Percentiles rank a stretch among this genome's conserved stretches.
phyloP scores from a whole-genome alignment of 1,284 basidiomycete species.

The Cryptococcus sp. region DNA sequence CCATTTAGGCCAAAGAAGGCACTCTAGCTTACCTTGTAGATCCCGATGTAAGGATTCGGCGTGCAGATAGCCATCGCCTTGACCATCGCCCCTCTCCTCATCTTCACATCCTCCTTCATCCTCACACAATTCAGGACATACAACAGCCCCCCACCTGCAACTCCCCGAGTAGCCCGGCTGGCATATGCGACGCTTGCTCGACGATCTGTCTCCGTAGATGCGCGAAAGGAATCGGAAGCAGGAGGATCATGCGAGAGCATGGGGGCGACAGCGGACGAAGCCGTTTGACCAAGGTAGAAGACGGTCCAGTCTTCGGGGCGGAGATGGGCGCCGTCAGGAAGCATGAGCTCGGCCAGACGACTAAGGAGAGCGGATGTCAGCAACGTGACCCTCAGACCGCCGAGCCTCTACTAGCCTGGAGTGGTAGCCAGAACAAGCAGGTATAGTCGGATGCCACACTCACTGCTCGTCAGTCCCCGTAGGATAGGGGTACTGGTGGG shows the following conservation, averaged over 20 bases:
- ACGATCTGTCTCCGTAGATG: constrained; percentile 22
- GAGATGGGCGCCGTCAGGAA: constrained; percentile 94
- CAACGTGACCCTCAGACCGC: neutral
- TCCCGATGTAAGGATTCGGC: constrained; percentile 90
- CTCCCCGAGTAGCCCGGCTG: constrained; percentile 34
- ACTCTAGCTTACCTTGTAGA: constrained; percentile 72
- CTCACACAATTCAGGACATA: constrained; percentile 94
- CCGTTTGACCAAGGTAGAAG: constrained; percentile 93
- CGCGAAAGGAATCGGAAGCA: neutral
- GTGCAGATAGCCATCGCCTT: constrained; percentile 96
- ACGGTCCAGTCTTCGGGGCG: constrained; percentile 96
- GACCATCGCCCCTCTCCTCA: constrained; percentile 88
- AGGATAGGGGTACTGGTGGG: constrained; percentile 89
- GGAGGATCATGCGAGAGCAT: constrained; percentile 57
- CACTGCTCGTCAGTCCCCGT: constrained; percentile 88
- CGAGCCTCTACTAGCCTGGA: neutral
- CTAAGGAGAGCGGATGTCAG: constrained; percentile 52
- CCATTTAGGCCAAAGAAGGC: neutral
- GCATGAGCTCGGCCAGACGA: constrained; percentile 92
- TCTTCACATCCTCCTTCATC: constrained; percentile 86
- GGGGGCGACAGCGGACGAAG: constrained; percentile 77
- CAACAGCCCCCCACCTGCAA: constrained; percentile 59
- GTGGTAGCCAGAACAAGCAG: too few species aligned
- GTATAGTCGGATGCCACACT: constrained; percentile 32
- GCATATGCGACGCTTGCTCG: constrained; percentile 20